These are phyloP conservation scores for Aspergillus fumigatus DNA, from an alignment of 2,329 filamentous ascomycete species.

Conservation along the genomic window DNA sequence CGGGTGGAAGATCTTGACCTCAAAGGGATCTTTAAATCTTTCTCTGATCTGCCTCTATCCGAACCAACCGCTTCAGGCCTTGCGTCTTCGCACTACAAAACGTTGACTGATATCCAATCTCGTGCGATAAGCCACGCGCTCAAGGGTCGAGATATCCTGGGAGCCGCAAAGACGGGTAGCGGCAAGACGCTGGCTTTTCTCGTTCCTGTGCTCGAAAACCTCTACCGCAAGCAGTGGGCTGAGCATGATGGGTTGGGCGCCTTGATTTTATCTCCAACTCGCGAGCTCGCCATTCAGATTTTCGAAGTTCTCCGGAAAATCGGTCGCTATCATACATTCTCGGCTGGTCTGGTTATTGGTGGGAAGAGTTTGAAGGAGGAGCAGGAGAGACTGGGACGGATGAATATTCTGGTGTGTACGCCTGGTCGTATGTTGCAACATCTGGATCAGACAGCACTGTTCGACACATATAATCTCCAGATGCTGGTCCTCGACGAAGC, in stretches of 20 bases:
- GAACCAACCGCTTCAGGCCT: slow-evolving; percentile 73
- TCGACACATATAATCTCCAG: slow-evolving; percentile 86
- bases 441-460: slow-evolving; percentile 84
- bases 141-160: slow-evolving; percentile 81
- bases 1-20: slow-evolving; percentile 43
- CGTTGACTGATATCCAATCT: slow-evolving; percentile 85
- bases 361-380: slow-evolving; percentile 88
- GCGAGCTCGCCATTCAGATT: slow-evolving; percentile 93
- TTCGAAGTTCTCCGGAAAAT: slow-evolving; percentile 91
- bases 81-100: slow-evolving; percentile 81
- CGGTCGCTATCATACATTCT: slow-evolving; percentile 82
- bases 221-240: slow-evolving; percentile 85
- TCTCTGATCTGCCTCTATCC: slow-evolving; percentile 82
- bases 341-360: slow-evolving; percentile 87
- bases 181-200: slow-evolving; percentile 95
- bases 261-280: slow-evolving; percentile 86
- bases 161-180: slow-evolving; percentile 90
- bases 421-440: slow-evolving; percentile 94
- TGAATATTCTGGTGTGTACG: slow-evolving; percentile 97
- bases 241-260: slow-evolving; percentile 88
- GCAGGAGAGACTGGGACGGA: slow-evolving; percentile 74
- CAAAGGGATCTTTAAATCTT: slow-evolving; percentile 57
- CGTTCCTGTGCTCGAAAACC: slow-evolving; percentile 84
- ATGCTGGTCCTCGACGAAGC: slow-evolving; percentile 94
- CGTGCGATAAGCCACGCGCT: slow-evolving; percentile 84